These are phyloP conservation scores for Citrullus amarus DNA, from an alignment of 306 rosid genomes.

Conservation along the genomic window DNA sequence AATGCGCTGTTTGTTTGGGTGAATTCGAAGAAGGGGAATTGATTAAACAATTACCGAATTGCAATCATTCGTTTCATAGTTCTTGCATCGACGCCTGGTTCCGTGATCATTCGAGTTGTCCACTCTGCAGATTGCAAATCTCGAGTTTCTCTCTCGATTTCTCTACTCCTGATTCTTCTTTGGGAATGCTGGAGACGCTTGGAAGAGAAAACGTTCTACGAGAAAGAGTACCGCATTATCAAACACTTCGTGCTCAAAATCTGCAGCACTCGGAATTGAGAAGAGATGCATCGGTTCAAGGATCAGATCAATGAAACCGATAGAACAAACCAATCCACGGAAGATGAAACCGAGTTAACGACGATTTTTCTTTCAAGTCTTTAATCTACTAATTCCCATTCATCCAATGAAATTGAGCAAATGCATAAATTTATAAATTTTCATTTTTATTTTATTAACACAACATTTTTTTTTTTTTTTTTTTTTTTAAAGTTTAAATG, in stretches of 20 bases:
- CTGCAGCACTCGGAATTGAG: neutral
- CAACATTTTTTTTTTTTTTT: too few relatives aligned
- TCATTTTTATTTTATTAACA: too few relatives aligned
- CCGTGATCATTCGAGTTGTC: slow-evolving; percentile 36
- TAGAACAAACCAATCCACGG: neutral
- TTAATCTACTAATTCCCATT: too few relatives aligned
- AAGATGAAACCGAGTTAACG: neutral
- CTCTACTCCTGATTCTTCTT: neutral
- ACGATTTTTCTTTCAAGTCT: neutral
- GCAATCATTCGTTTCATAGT: slow-evolving; percentile 36
- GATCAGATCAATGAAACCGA: neutral
- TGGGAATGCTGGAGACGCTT: neutral
- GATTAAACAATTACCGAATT: slow-evolving; percentile 32
- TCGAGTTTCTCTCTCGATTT: neutral
- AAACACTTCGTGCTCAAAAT: slow-evolving; percentile 6
- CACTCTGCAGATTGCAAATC: slow-evolving; percentile 39
- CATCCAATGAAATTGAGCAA: too few relatives aligned
- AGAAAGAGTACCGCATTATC: slow-evolving; percentile 14
- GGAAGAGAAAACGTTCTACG: neutral
- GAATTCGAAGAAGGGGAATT: slow-evolving; percentile 51
- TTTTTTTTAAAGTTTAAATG: too few relatives aligned
- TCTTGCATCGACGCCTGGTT: slow-evolving; percentile 44
- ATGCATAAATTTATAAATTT: too few relatives aligned
- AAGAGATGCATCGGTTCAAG: neutral
- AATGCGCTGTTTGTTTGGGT: slow-evolving; percentile 44